Evolutionary conservation across 352 stramenopile genomes (phyloP).

Genomic region (Phytophthora pseudosyringae): DNA sequence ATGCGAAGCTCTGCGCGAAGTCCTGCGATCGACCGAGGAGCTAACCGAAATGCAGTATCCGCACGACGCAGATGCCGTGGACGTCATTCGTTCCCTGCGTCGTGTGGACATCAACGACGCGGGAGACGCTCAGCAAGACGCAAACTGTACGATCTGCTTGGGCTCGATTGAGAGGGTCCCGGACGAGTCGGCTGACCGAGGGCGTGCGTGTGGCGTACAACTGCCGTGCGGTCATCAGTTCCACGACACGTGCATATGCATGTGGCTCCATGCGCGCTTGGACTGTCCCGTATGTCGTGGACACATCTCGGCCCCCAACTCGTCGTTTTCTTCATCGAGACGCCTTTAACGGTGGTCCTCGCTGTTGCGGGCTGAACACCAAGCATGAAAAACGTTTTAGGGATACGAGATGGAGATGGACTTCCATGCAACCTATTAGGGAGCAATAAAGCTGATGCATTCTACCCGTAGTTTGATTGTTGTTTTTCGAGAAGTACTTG

Average conservation of each 20-base stretch:
- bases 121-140: neutral
- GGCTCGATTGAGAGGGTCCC: conserved; percentile 19
- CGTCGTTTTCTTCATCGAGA: conserved; percentile 14
- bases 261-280: conserved; percentile 67
- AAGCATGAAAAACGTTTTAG: neutral
- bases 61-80: conserved; percentile 47
- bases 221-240: conserved; percentile 74
- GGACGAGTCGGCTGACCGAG: conserved; percentile 20
- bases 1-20: conserved; percentile 55
- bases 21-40: conserved; percentile 54
- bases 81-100: conserved; percentile 54
- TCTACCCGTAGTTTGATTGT: neutral
- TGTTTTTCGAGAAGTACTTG: conserved; percentile 16
- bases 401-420: no score
- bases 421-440: no score
- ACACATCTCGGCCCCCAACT: conserved; percentile 18
- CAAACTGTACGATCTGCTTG: conserved; percentile 73
- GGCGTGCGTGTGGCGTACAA: conserved; percentile 23
- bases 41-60: conserved; percentile 61
- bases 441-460: no score
- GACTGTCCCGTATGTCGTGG: conserved; percentile 72
- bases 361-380: no score
- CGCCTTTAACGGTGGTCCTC: conserved; percentile 1
- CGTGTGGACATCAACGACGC: conserved; percentile 27
- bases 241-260: conserved; percentile 76